Evolutionary conservation across 1,139 yeast genomes (phyloP).

Genomic region (Casaregolazyma lundiana): DNA sequence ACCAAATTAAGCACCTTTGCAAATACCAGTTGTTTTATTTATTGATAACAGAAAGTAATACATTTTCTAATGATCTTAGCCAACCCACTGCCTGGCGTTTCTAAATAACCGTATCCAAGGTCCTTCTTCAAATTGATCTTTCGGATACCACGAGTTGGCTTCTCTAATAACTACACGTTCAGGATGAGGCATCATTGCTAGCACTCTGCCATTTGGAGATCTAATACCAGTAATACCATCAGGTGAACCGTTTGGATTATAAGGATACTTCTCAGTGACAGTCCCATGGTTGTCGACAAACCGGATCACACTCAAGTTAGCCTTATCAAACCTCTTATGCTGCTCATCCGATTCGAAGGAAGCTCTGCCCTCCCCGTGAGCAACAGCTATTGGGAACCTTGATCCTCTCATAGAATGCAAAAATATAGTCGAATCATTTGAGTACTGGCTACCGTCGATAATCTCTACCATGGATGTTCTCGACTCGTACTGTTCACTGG

Average conservation of each 20-base stretch:
- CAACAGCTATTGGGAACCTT: constrained; percentile 90
- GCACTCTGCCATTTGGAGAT: constrained; percentile 86
- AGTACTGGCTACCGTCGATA: constrained; percentile 41
- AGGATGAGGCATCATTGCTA: constrained; percentile 99
- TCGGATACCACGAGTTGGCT: constrained; percentile 88
- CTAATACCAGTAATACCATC: constrained; percentile 90
- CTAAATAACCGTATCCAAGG: constrained; percentile 96
- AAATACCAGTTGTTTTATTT: neutral
- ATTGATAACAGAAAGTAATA: neutral
- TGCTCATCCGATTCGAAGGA: constrained; percentile 48
- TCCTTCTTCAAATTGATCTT: constrained; percentile 45
- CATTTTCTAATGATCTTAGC: constrained; percentile 29
- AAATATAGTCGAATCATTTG: constrained; percentile 48
- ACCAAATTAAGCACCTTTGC: neutral
- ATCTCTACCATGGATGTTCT: constrained; percentile 89
- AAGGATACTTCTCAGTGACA: constrained; percentile 78
- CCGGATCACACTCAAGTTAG: constrained; percentile 58
- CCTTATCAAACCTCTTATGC: constrained; percentile 42
- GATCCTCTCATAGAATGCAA: constrained; percentile 90
- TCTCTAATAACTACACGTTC: constrained; percentile 89
- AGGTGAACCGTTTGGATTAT: constrained; percentile 95
- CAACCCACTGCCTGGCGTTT: constrained; percentile 94
- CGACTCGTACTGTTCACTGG: constrained; percentile 94
- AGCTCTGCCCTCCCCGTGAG: constrained; percentile 98
- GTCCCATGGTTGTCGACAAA: constrained; percentile 90